Evolutionary conservation across 73 alveolate genomes (phyloP).

Genomic region (Stentor roeselii): DNA sequence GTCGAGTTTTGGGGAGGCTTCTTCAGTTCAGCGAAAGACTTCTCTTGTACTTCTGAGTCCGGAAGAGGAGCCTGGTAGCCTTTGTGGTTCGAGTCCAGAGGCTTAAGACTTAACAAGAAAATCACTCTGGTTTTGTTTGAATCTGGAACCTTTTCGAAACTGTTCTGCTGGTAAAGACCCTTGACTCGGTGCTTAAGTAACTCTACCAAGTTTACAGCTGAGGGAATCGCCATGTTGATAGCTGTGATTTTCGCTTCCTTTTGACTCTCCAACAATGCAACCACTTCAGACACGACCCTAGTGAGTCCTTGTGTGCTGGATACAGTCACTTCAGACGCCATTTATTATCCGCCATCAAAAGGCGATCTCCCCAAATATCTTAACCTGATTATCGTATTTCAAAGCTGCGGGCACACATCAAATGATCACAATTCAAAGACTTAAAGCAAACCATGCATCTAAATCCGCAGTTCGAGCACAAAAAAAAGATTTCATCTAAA

Average conservation of each 20-base stretch:
- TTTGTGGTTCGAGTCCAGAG: neutral
- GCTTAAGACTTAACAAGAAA: neutral
- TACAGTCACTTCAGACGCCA: constrained; percentile 5
- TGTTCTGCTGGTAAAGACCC: constrained; percentile 19
- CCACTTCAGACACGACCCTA: constrained; percentile 3
- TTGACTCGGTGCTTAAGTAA: constrained; percentile 19
- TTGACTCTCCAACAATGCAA: neutral
- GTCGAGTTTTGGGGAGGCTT: constrained; percentile 1
- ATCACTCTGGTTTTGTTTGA: constrained; percentile 22
- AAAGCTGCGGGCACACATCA: too few relatives aligned
- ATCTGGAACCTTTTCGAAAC: neutral
- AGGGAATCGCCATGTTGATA: constrained; percentile 14
- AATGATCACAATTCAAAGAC: too few relatives aligned
- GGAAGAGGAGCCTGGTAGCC: constrained; percentile 18
- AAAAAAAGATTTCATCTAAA: too few relatives aligned
- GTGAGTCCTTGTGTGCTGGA: constrained; percentile 25
- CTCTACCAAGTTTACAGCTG: constrained; percentile 12
- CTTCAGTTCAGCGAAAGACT: neutral
- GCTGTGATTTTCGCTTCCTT: constrained; percentile 25
- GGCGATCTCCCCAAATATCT: too few relatives aligned
- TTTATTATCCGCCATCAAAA: too few relatives aligned
- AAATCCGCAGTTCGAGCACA: too few relatives aligned
- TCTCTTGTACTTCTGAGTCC: constrained; percentile 10
- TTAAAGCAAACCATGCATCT: too few relatives aligned
- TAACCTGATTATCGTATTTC: too few relatives aligned